These are phyloP conservation scores for Naegleria gruberi DNA, from an alignment of 208 protist genomes.

Conservation along the genomic window DNA sequence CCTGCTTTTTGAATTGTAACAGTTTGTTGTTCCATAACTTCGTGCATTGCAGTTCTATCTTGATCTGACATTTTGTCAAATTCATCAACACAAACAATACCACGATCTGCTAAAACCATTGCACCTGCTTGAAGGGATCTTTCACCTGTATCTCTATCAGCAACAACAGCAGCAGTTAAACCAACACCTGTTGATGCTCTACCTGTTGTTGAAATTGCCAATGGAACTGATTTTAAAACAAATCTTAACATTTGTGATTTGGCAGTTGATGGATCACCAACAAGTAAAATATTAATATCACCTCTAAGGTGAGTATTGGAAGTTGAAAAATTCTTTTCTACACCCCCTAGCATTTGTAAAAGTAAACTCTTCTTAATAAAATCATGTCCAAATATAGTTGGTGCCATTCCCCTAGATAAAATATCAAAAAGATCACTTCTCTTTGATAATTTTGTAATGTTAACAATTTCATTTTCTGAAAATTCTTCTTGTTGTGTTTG, in stretches of 20 bases:
- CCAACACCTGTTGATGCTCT: constrained; percentile 93
- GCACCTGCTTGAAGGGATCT: constrained; percentile 93
- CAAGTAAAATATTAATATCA: constrained; percentile 97
- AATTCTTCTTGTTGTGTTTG: constrained; percentile 2
- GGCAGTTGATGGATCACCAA: constrained; percentile 98
- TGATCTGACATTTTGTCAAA: constrained; percentile 99
- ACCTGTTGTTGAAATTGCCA: constrained; percentile 96
- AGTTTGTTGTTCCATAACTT: constrained; percentile 99
- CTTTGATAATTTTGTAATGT: constrained; percentile 63
- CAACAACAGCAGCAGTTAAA: constrained; percentile 96
- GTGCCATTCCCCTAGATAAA: constrained; percentile 82
- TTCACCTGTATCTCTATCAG: constrained; percentile 91
- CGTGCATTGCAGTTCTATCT: constrained; percentile 92
- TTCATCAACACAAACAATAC: constrained; percentile 98
- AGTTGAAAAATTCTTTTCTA: constrained; percentile 76
- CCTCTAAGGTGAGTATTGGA: constrained; percentile 87
- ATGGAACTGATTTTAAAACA: constrained; percentile 85
- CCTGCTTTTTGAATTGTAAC: constrained; percentile 99
- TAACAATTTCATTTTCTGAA: constrained; percentile 55
- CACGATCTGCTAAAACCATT: constrained; percentile 98
- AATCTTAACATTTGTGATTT: constrained; percentile 99
- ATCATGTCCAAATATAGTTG: constrained; percentile 95
- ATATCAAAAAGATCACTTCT: constrained; percentile 60
- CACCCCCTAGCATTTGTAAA: constrained; percentile 91
- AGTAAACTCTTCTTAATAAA: constrained; percentile 91